Evolutionary conservation across 176 grass and related monocot species (phyloP).

Genomic region (Phoenix roebelenii): DNA sequence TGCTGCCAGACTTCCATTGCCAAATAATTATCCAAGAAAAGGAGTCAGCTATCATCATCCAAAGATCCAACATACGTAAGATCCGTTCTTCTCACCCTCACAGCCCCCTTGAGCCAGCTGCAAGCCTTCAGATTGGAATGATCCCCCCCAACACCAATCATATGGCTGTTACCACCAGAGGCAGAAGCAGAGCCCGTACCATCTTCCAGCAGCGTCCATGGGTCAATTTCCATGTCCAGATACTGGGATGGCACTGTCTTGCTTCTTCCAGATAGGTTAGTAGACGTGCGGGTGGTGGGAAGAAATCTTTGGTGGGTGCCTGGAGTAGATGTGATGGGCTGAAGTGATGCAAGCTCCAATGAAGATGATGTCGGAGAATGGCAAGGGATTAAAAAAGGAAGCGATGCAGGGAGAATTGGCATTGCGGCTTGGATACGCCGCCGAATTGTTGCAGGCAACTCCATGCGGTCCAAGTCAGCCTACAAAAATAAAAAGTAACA

Average conservation of each 20-base stretch:
- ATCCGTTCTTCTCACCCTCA: constrained; percentile 84
- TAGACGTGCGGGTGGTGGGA: constrained; percentile 35
- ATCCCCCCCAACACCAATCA: constrained; percentile 32
- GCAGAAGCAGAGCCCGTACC: constrained; percentile 58
- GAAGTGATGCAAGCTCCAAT: constrained; percentile 29
- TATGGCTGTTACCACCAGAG: constrained; percentile 29
- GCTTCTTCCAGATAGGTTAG: constrained; percentile 53
- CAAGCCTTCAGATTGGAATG: constrained; percentile 79
- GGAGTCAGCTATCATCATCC: constrained; percentile 83
- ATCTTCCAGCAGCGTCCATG: constrained; percentile 86
- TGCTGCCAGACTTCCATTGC: neutral
- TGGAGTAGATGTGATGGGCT: neutral
- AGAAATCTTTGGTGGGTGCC: constrained; percentile 46
- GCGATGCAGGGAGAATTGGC: constrained; percentile 57
- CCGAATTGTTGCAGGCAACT: constrained; percentile 68
- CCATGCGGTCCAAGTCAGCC: constrained; percentile 76
- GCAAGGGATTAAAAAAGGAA: constrained; percentile 28
- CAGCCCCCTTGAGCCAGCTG: constrained; percentile 89
- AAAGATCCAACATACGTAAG: constrained; percentile 88
- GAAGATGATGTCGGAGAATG: constrained; percentile 15
- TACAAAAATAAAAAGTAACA: constrained; percentile 11
- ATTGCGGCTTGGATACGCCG: constrained; percentile 82
- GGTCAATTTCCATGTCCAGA: constrained; percentile 75
- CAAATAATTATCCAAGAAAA: constrained; percentile 15
- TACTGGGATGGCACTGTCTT: constrained; percentile 54